Percentiles rank a stretch among this genome's conserved stretches.
Conservation (phyloP, 257 asterid species). For the Anisodus tanguticus region DNA sequence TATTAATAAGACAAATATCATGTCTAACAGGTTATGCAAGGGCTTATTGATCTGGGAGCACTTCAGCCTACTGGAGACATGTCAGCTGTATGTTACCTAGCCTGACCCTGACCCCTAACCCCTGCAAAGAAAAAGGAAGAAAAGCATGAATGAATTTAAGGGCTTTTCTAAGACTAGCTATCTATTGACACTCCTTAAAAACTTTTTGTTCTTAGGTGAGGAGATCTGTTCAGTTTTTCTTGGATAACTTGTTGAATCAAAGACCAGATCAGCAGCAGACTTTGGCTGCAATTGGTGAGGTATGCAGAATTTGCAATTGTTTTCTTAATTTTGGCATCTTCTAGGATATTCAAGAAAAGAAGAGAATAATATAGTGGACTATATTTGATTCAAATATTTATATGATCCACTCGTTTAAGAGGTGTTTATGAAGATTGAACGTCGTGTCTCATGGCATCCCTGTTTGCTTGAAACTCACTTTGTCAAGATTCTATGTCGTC, state of each 20-base stretch:
- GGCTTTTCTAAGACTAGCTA: neutral
- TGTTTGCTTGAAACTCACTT: neutral
- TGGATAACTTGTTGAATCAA: slow-evolving; percentile 86
- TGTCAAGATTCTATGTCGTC: neutral
- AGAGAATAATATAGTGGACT: neutral
- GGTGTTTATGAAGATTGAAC: neutral
- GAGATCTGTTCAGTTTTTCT: slow-evolving; percentile 92
- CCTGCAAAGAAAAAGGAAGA: neutral
- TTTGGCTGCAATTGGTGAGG: slow-evolving; percentile 97
- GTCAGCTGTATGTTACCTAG: slow-evolving; percentile 62
- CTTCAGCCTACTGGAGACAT: slow-evolving; percentile 98
- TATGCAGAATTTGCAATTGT: slow-evolving; percentile 33
- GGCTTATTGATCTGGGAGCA: slow-evolving; percentile 90
- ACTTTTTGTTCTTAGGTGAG: slow-evolving; percentile 60
- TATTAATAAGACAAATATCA: slow-evolving; percentile 24
- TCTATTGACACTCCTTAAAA: slow-evolving; percentile 8
- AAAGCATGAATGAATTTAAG: neutral
- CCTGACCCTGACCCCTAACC: neutral
- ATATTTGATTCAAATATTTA: slow-evolving; percentile 13
- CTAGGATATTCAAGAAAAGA: neutral
- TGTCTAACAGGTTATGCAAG: slow-evolving; percentile 73
- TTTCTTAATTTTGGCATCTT: neutral
- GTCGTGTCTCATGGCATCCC: neutral
- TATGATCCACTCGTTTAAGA: neutral
- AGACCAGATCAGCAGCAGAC: slow-evolving; percentile 93